Evolutionary conservation across 169 alveolate genomes (phyloP).

Genomic region (Cryptosporidium ryanae): DNA sequence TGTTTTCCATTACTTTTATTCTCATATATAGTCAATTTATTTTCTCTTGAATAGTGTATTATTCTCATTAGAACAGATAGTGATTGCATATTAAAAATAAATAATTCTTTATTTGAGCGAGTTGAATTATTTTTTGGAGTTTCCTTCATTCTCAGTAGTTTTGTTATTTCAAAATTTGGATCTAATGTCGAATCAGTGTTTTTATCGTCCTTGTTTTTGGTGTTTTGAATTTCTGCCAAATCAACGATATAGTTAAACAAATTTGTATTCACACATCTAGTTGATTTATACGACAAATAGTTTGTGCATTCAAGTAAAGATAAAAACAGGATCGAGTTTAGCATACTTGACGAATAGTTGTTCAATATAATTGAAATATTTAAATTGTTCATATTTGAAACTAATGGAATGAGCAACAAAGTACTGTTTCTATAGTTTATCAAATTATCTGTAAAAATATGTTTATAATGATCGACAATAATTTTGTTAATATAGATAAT

Average conservation of each 20-base stretch:
- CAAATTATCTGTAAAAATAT: neutral
- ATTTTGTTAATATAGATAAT: neutral
- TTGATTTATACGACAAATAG: neutral
- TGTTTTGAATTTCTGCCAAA: neutral
- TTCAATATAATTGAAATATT: conserved; percentile 17
- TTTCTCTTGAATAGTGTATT: conserved; percentile 45
- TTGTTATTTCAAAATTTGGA: neutral
- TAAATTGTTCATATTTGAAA: conserved; percentile 31
- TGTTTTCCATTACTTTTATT: conserved; percentile 1
- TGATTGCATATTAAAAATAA: conserved; percentile 41
- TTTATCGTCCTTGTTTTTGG: neutral
- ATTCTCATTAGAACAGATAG: conserved; percentile 31
- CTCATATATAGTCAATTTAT: conserved; percentile 32
- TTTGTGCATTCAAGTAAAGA: conserved; percentile 40
- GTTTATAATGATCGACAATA: neutral
- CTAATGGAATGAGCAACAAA: conserved; percentile 20
- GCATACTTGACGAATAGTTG: neutral
- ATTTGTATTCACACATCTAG: conserved; percentile 18
- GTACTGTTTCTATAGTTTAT: neutral
- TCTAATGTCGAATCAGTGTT: neutral
- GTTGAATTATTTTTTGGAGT: neutral
- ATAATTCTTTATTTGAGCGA: conserved; percentile 20
- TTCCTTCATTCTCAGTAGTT: conserved; percentile 1
- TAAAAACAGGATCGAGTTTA: neutral
- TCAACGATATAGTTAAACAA: conserved; percentile 5